phyloP scores from a whole-genome alignment of 176 grass and related monocot genomes.

The Avena eriantha region DNA sequence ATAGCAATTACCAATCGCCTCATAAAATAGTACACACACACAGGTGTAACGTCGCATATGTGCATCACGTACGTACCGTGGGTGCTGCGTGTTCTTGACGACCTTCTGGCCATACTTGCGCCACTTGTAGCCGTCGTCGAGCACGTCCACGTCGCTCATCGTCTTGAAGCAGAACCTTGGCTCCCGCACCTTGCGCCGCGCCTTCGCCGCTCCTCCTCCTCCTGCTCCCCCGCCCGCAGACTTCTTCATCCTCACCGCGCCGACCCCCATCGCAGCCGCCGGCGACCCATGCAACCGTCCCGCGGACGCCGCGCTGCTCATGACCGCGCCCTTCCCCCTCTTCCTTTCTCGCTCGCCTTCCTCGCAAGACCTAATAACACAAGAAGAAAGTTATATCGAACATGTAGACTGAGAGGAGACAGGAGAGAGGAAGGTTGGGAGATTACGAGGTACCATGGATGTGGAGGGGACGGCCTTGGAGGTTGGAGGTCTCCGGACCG shows the following conservation, averaged over 20 bases:
- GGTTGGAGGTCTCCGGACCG: conserved; percentile 18
- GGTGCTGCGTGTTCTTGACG: conserved; percentile 98
- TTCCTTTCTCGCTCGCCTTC: conserved; percentile 34
- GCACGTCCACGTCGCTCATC: conserved; percentile 95
- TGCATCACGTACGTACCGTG: conserved; percentile 62
- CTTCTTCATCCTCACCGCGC: conserved; percentile 76
- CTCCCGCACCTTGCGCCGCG: conserved; percentile 85
- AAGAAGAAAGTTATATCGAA: not conserved
- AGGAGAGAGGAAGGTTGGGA: no score
- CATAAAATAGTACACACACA: not conserved
- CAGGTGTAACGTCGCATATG: not conserved
- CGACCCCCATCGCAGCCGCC: conserved; percentile 37
- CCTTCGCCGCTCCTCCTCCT: conserved; percentile 40
- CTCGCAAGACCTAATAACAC: conserved; percentile 35
- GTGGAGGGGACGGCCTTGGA: conserved; percentile 39
- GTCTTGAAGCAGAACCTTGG: conserved; percentile 99
- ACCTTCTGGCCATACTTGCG: conserved; percentile 99
- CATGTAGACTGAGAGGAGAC: not conserved
- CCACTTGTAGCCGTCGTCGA: conserved; percentile 99
- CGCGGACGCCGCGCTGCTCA: not conserved
- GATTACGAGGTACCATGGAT: conserved; percentile 39
- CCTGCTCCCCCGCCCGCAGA: not conserved
- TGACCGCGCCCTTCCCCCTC: conserved; percentile 30
- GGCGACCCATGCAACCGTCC: not conserved
- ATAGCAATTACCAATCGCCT: not conserved